Percentiles rank a stretch among this genome's conserved stretches.
phyloP scores from a whole-genome alignment of 2,329 filamentous ascomycete genomes.

The Ophiognomonia clavigignenti-juglandacearum region DNA sequence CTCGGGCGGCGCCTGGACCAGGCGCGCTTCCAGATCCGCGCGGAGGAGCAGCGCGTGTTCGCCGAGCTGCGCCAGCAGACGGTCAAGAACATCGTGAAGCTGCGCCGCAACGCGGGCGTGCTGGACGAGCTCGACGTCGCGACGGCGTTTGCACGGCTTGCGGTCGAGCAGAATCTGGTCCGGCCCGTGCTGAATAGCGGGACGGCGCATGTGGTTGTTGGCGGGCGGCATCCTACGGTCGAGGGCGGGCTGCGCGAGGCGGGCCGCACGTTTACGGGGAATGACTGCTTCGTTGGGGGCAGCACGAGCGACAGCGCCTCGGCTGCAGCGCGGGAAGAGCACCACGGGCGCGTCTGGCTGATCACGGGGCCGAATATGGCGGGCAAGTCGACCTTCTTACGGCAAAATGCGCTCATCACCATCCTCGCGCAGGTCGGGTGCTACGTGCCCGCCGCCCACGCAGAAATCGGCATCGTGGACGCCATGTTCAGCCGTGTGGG shows the following conservation, averaged over 20 bases:
- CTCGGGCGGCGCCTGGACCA: conserved; percentile 79
- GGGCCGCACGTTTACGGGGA: conserved; percentile 76
- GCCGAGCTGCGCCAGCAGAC: conserved; percentile 68
- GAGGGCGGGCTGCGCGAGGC: conserved; percentile 75
- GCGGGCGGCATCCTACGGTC: conserved; percentile 88
- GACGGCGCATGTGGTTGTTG: conserved; percentile 69
- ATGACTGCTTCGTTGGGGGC: conserved; percentile 78
- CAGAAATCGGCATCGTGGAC: conserved; percentile 87
- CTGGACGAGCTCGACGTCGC: conserved; percentile 91
- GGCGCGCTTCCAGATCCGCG: conserved; percentile 68
- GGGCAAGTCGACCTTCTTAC: conserved; percentile 91
- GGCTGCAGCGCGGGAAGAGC: conserved; percentile 56
- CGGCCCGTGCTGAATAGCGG: conserved; percentile 67
- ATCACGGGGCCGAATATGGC: conserved; percentile 95
- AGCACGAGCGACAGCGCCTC: conserved; percentile 62
- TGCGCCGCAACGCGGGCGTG: conserved; percentile 84
- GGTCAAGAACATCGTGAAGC: conserved; percentile 74
- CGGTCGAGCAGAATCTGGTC: conserved; percentile 66
- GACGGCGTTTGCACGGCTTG: conserved; percentile 77
- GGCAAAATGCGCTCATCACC: conserved; percentile 91
- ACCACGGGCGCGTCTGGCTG: conserved; percentile 59
- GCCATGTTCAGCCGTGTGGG: conserved; percentile 92
- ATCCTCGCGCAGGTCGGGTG: conserved; percentile 90
- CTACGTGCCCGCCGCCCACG: conserved; percentile 85
- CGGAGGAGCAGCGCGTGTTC: conserved; percentile 81